phyloP scores from a whole-genome alignment of 2,329 filamentous ascomycete genomes.

The Colletotrichum gigasporum region DNA sequence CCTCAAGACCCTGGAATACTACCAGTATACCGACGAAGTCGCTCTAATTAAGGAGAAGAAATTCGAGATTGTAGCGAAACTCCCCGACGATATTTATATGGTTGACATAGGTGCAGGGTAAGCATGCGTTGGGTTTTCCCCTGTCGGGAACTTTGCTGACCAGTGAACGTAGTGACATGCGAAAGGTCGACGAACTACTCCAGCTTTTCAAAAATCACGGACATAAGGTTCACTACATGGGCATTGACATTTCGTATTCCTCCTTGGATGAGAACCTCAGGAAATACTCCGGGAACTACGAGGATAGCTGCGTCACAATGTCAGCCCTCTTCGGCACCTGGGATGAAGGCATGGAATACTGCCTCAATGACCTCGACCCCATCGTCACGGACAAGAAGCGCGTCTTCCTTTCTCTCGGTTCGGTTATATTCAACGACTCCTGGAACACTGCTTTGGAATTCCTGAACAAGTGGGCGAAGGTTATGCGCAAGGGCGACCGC shows the following conservation, averaged over 20 bases:
- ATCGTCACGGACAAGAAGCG: too few species aligned
- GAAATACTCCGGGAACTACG: too few species aligned
- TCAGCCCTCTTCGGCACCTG: conserved; percentile 53
- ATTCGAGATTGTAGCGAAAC: conserved; percentile 43
- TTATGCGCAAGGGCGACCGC: conserved; percentile 45
- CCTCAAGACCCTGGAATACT: conserved; percentile 49
- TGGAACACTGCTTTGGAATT: conserved; percentile 46
- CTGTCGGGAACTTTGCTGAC: neutral
- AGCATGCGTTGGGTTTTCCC: conserved; percentile 32
- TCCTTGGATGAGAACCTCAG: conserved; percentile 48
- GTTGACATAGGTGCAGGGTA: conserved; percentile 54
- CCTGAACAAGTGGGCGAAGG: conserved; percentile 47
- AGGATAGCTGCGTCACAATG: conserved; percentile 44
- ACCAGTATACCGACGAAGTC: conserved; percentile 53
- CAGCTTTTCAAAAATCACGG: conserved; percentile 43
- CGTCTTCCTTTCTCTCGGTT: conserved; percentile 52
- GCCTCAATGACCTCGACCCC: conserved; percentile 41
- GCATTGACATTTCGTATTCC: conserved; percentile 49
- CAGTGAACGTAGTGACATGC: conserved; percentile 45
- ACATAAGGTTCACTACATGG: conserved; percentile 45
- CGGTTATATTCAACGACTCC: conserved; percentile 52
- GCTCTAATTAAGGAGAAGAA: conserved; percentile 46
- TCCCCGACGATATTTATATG: conserved; percentile 42
- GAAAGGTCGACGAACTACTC: conserved; percentile 50
- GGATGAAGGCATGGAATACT: conserved; percentile 44